Conservation (phyloP, 257 asterid genomes). For the Scutellaria galericulata region DNA sequence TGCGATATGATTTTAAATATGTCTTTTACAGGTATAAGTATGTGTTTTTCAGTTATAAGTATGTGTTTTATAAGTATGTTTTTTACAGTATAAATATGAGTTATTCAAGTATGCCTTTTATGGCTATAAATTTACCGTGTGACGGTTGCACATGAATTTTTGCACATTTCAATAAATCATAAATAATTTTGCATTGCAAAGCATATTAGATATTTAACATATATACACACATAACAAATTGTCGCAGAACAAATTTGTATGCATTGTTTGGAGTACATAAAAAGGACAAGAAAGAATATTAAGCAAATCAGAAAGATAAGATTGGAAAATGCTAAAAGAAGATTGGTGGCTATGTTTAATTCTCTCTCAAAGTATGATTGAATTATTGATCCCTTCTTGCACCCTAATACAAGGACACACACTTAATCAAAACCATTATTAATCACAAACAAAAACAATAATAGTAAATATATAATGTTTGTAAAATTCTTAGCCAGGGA, state of each 20-base stretch:
- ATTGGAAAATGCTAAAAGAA: conserved; percentile 15
- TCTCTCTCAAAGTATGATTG: conserved; percentile 22
- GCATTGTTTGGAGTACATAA: background rate
- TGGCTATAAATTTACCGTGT: no score
- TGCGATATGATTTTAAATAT: no score
- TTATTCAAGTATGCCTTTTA: no score
- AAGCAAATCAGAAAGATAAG: conserved; percentile 25
- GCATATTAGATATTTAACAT: no score
- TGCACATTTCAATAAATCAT: no score
- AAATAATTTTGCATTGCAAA: no score
- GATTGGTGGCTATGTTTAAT: conserved; percentile 23
- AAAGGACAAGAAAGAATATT: conserved; percentile 15
- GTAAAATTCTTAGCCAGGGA: conserved; percentile 17
- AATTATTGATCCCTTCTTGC: conserved; percentile 36
- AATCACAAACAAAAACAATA: background rate
- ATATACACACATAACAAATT: no score
- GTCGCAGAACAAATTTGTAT: background rate
- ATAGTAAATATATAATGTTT: background rate
- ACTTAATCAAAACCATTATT: conserved; percentile 19
- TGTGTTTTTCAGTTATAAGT: no score
- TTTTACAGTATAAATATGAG: no score
- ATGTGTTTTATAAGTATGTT: no score
- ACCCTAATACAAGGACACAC: conserved; percentile 30
- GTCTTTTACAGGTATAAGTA: no score
- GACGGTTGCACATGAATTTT: no score